Conservation (phyloP, 768 basidiomycete species). For the Candolleomyces eurysporus region DNA sequence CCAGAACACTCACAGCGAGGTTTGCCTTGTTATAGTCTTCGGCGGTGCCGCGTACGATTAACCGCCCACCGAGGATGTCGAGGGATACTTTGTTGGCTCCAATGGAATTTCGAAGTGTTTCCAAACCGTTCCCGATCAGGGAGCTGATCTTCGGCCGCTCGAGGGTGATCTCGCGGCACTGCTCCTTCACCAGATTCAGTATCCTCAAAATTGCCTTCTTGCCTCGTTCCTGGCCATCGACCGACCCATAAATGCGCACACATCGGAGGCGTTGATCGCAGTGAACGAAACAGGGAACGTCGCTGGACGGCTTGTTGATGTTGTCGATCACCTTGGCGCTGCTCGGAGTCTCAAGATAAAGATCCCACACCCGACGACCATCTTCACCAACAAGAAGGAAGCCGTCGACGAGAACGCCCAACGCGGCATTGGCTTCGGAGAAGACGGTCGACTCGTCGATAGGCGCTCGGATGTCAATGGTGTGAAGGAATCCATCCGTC, state of each 20-base stretch:
- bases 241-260: constrained; percentile 40
- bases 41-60: constrained; percentile 41
- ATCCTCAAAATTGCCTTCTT: constrained; percentile 30
- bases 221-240: constrained; percentile 27
- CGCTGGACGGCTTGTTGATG: constrained; percentile 26
- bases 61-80: constrained; percentile 37
- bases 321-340: constrained; percentile 36
- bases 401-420: constrained; percentile 41
- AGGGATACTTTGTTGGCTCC: constrained; percentile 42
- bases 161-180: constrained; percentile 34
- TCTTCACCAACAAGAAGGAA: constrained; percentile 29
- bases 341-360: constrained; percentile 43
- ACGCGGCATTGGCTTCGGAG: constrained; percentile 30
- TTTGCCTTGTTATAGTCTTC: constrained; percentile 28
- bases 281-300: constrained; percentile 31
- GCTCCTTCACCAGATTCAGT: constrained; percentile 36
- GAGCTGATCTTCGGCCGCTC: constrained; percentile 29
- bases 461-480: constrained; percentile 38
- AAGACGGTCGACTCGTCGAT: constrained; percentile 31
- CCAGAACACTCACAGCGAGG: constrained; percentile 18
- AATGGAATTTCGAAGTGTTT: constrained; percentile 34
- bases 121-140: constrained; percentile 39
- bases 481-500: constrained; percentile 23
- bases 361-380: constrained; percentile 40
- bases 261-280: constrained; percentile 36